A percentile compares a stretch with the other conserved stretches of the same genome.
phyloP scores from a whole-genome alignment of 306 rosid species.

The Ammopiptanthus mongolicus region DNA sequence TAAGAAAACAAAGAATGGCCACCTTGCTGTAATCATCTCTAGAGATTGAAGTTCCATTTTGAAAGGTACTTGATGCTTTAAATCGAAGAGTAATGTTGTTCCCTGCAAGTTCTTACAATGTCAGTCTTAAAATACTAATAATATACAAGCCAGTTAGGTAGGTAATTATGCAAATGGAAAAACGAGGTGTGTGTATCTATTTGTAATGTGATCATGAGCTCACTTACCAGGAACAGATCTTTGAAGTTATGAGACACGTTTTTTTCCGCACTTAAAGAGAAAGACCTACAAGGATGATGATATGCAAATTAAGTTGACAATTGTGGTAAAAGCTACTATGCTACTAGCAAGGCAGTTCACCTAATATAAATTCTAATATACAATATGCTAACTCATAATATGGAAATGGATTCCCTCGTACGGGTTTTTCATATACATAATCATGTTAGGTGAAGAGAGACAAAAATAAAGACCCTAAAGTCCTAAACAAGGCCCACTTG shows the following conservation, averaged over 20 bases:
- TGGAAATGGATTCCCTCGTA: background rate
- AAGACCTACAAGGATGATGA: constrained; percentile 44
- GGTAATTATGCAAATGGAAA: background rate
- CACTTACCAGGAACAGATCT: constrained; percentile 37
- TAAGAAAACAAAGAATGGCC: constrained; percentile 93
- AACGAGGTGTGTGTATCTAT: background rate
- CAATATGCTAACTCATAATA: background rate
- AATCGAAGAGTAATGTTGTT: constrained; percentile 42
- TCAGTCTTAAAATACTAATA: background rate
- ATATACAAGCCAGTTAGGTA: too few species aligned
- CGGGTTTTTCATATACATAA: background rate
- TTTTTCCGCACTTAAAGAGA: constrained; percentile 39
- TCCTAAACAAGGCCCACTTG: background rate
- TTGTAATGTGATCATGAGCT: background rate
- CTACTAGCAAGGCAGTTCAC: constrained; percentile 8
- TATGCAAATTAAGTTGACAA: constrained; percentile 14
- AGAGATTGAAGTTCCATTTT: constrained; percentile 24
- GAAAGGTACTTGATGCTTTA: constrained; percentile 41
- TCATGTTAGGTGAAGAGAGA: background rate
- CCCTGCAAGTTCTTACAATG: constrained; percentile 42
- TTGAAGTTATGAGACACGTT: constrained; percentile 56
- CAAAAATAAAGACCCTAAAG: background rate
- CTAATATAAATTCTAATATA: background rate
- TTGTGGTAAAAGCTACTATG: background rate
- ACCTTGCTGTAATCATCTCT: constrained; percentile 32